Base-by-base conservation (phyloP, 2,329 filamentous ascomycete species). In the Epichloe coenophiala region DNA sequence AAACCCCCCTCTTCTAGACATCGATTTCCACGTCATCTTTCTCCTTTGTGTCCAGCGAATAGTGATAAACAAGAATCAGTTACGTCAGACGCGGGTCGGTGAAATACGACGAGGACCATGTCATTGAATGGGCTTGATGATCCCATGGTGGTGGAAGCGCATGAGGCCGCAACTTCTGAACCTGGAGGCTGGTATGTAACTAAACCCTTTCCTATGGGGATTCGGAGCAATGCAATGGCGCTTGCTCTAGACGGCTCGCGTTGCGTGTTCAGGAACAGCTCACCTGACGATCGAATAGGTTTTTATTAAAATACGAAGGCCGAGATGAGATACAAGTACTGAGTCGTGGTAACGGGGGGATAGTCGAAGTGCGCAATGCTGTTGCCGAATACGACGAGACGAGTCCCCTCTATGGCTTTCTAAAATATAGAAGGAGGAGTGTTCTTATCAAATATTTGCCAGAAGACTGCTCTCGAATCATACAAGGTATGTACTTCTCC, bases 71-170 rank as follows among this genome's bases (percentile, higher is more conserved):
- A 35, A 12, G 31, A 36, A 35, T 21, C 17, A 49, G 13, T 17
- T 4, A 38, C 19, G 4, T 21, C 23, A 33, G 15, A 39, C 21
- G 3, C 41, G 35, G 5, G 8, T 33, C 5, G 39, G 23, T 36
- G 38, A 40, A 45, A 27, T n/a, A 8, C 21, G 40, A 27, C 46
- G 21, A 42, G 65, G 67, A 59, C 51, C 54, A 97, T 97, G 91
- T 96, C 91, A 75, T 77, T 97, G 69, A 95, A 95, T 81, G 93
- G 93, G 57, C 77, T 97, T 70, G 90, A 96, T 72, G 78, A 81
- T 71, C 73, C 78, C 59, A 78, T 81, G 64, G 78, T 98, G 70
- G 80, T 83, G 69, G 88, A 94, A 71, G 89, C 90, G 61, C 84
- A 95, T 70, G 85, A 90, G 64, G 74, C 80, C 60, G 86, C 88